These are phyloP conservation scores for Adiantum capillusveneris DNA, from an alignment of 75 land plant species.

Conservation along the genomic window DNA sequence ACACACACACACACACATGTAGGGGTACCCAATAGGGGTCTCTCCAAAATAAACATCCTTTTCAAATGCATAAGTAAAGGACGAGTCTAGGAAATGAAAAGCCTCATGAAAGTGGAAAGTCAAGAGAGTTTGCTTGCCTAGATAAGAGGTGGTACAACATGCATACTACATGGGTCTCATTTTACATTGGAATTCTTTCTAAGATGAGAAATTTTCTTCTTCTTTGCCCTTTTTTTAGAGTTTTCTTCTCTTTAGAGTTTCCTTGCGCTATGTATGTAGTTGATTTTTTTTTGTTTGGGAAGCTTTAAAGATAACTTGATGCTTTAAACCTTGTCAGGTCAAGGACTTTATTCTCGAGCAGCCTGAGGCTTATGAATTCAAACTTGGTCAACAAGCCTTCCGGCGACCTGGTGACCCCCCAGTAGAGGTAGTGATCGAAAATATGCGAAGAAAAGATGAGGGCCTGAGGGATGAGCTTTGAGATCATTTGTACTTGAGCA, in stretches of 20 bases:
- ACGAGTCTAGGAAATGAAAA: no score
- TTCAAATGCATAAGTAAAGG: no score
- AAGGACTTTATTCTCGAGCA: slow-evolving; percentile 78
- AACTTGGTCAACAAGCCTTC: slow-evolving; percentile 70
- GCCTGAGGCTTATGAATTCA: slow-evolving; percentile 87
- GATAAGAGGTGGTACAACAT: no score
- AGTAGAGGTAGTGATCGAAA: slow-evolving; percentile 75
- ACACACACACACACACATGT: background rate
- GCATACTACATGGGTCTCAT: no score
- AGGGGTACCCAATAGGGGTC: background rate
- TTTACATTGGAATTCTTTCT: background rate
- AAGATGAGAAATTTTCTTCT: background rate
- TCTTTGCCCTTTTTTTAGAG: no score
- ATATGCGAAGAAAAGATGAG: slow-evolving; percentile 26
- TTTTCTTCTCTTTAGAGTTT: no score
- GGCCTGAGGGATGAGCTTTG: no score
- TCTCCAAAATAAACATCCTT: background rate
- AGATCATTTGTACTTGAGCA: no score
- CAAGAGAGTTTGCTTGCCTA: no score
- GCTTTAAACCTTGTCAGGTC: slow-evolving; percentile 36
- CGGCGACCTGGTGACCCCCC: slow-evolving; percentile 95
- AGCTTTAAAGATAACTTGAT: no score
- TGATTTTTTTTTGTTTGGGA: no score
- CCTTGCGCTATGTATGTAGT: background rate
- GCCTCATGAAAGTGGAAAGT: no score